Evolutionary conservation across 2,329 filamentous ascomycete species (phyloP), one percentile per base, ranked within the genome.

Genomic region (Sporothrix dimorphospora): DNA sequence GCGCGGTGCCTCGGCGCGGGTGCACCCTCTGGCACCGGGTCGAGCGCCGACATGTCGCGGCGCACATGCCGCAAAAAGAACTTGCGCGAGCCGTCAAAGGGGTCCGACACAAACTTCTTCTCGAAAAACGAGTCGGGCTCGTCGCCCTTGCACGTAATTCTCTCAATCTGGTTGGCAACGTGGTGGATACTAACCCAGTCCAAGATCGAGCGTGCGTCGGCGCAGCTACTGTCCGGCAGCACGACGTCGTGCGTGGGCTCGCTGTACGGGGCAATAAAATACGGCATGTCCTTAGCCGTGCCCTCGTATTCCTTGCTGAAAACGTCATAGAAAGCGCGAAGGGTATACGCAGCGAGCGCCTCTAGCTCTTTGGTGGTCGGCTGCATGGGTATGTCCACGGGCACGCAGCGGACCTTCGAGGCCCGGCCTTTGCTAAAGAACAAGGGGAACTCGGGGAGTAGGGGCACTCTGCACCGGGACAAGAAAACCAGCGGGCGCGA

Each of bases 241-340:
- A 76, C 72, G 27, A 76, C 79, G 19, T 73, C 73, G 59, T 84
- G 82, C 0, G 55, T 57, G 3, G 49, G 55, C 11, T 77, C 53
- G 0, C 21, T 66, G 9, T 81, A 77, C 0, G 96, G 95, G 0
- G 90, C 92, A 16, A 98, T 78, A 83, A 94, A 97, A 80, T 98
- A 99, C 0, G 94, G 91, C 79, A 97, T 87, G 38, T 90, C 89
- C 0, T 85, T 80, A 0, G 84, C 76, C 19, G 89, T 84, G 0
- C 87, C 83, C 66, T 92, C 89, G 77, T 93, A 99, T 3, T 86
- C 85, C 79, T 99, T 99, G 80, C 94, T 95, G 82, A 97, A 98
- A 0, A 98, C 84, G 76, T 98, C 94, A 19, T 88, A 83, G 79
- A 97, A 98, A 0, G 97, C 81, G 4, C 87, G 85, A 53, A 97